phyloP scores from a whole-genome alignment of 768 basidiomycete species.

The Lentinula guzmanii region DNA sequence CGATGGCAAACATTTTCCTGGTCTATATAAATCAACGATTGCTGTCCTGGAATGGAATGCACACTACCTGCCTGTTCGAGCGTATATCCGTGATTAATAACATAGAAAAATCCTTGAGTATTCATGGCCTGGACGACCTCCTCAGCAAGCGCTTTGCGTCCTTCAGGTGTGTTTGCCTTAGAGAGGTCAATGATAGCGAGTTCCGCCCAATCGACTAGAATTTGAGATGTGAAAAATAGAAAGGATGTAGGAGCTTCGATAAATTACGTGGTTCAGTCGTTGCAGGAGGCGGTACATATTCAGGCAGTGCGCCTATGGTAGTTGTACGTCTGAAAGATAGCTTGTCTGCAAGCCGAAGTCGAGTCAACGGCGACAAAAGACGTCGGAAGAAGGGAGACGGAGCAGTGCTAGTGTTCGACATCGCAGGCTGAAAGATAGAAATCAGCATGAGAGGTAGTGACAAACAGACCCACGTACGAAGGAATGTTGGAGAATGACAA shows the following conservation, averaged over 20 bases:
- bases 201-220: constrained; percentile 39
- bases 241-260: not conserved
- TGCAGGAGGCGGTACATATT: constrained; percentile 6
- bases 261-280: constrained; percentile 3
- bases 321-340: not conserved
- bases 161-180: constrained; percentile 28
- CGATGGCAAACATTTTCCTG: constrained; percentile 42
- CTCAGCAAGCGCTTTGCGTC: constrained; percentile 27
- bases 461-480: not conserved
- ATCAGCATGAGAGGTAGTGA: not conserved
- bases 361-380: not conserved
- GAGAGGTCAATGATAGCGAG: constrained; percentile 49
- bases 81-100: constrained; percentile 40
- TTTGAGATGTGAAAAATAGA: constrained; percentile 12
- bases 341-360: not conserved
- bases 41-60: not conserved
- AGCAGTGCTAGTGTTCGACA: not conserved
- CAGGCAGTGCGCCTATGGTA: not conserved
- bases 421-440: not conserved
- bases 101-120: constrained; percentile 41
- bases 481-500: not conserved
- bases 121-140: constrained; percentile 41
- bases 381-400: not conserved
- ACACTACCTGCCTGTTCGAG: constrained; percentile 24
- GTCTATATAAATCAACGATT: constrained; percentile 21